A percentile compares a stretch with the other conserved stretches of the same genome.
phyloP scores from a whole-genome alignment of 1,139 yeast genomes.

The Lodderomyces metapsilosis region DNA sequence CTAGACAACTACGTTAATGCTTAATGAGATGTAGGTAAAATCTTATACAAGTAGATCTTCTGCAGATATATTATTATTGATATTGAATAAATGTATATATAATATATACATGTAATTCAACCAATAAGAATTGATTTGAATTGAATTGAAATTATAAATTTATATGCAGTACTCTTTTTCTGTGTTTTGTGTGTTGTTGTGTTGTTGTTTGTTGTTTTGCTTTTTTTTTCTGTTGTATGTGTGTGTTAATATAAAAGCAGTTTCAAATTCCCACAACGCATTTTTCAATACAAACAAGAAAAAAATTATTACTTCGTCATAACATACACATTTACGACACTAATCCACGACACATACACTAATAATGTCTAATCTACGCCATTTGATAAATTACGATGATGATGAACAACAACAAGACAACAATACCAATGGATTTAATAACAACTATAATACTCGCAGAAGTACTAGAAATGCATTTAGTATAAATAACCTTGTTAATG shows the following conservation, averaged over 20 bases:
- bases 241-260: too few relatives aligned
- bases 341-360: not conserved
- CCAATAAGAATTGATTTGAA: too few relatives aligned
- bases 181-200: not conserved
- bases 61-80: too few relatives aligned
- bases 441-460: not conserved
- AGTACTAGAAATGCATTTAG: not conserved
- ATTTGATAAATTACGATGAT: constrained; percentile 16
- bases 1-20: too few relatives aligned
- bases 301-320: not conserved
- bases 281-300: not conserved
- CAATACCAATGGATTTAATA: not conserved
- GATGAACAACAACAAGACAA: constrained; percentile 8
- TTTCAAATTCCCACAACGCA: too few relatives aligned
- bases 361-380: constrained; percentile 15
- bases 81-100: too few relatives aligned
- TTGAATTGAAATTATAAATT: too few relatives aligned
- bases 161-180: not conserved
- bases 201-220: not conserved
- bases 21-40: too few relatives aligned
- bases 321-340: not conserved
- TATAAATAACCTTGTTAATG: constrained; percentile 4
- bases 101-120: too few relatives aligned
- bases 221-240: too few relatives aligned
- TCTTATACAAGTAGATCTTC: too few relatives aligned